These are phyloP conservation scores for Komagataella mondaviorum DNA, from an alignment of 805 yeast genomes.

Conservation along the genomic window DNA sequence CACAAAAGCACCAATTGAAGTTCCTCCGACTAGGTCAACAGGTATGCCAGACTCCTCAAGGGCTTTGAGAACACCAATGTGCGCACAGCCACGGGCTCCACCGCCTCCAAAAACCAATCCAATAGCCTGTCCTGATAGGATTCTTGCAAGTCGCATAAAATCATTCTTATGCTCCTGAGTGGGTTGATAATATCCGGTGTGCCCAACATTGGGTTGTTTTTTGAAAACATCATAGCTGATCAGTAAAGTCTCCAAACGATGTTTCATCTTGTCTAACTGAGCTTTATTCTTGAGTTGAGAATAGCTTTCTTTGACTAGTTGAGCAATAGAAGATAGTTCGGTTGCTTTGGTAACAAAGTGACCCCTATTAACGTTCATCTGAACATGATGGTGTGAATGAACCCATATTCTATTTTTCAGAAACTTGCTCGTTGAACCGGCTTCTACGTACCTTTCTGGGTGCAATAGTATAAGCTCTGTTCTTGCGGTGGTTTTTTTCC, in stretches of 20 bases:
- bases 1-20: slow-evolving; percentile 90
- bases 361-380: slow-evolving; percentile 30
- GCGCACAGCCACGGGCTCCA: slow-evolving; percentile 92
- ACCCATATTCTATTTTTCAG: slow-evolving; percentile 81
- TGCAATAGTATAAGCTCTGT: slow-evolving; percentile 80
- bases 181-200: slow-evolving; percentile 11
- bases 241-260: slow-evolving; percentile 11
- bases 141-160: slow-evolving; percentile 78
- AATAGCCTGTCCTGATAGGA: slow-evolving; percentile 84
- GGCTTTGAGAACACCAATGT: slow-evolving; percentile 83
- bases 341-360: neutral
- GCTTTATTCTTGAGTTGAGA: slow-evolving; percentile 3
- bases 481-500: slow-evolving; percentile 71
- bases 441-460: slow-evolving; percentile 66
- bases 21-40: slow-evolving; percentile 88
- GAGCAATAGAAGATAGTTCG: neutral
- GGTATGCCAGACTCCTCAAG: slow-evolving; percentile 89
- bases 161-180: slow-evolving; percentile 64
- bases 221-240: slow-evolving; percentile 15
- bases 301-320: neutral
- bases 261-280: slow-evolving; percentile 3
- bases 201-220: neutral
- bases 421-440: slow-evolving; percentile 83
- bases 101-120: slow-evolving; percentile 96
- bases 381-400: slow-evolving; percentile 85